Conservation (phyloP, 345 rosid species). For the Heritiera fomes region DNA sequence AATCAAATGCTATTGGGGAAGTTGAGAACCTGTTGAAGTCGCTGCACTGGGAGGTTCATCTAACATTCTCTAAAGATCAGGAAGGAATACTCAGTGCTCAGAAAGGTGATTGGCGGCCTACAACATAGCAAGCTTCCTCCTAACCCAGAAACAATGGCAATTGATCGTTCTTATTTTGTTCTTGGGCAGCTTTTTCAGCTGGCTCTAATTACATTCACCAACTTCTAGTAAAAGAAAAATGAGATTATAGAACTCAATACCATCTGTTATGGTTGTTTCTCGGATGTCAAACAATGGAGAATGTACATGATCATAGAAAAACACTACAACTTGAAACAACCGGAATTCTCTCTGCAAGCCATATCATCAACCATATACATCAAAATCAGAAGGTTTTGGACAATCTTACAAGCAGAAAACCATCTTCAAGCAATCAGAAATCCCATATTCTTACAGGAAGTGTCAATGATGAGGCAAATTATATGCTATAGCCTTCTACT, state of each 20-base stretch:
- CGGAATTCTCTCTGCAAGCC: neutral
- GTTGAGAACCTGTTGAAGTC: constrained; percentile 78
- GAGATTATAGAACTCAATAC: neutral
- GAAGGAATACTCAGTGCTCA: constrained; percentile 89
- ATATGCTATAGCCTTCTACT: too few relatives aligned
- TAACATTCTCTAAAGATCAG: constrained; percentile 69
- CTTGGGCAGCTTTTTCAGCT: neutral
- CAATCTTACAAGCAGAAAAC: too few relatives aligned
- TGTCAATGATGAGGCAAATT: too few relatives aligned
- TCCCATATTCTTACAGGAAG: too few relatives aligned
- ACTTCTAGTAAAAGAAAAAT: neutral
- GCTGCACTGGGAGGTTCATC: constrained; percentile 76
- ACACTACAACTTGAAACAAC: neutral
- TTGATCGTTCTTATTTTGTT: neutral
- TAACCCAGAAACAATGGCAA: constrained; percentile 24
- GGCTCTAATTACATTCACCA: neutral
- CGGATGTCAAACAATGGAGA: neutral
- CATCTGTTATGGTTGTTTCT: neutral
- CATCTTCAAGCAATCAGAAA: too few relatives aligned
- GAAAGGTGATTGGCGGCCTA: constrained; percentile 89
- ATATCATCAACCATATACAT: too few relatives aligned
- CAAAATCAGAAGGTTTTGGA: too few relatives aligned
- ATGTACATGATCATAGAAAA: neutral
- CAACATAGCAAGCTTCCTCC: constrained; percentile 38
- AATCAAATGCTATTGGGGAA: constrained; percentile 60